Evolutionary conservation across 169 alveolate genomes (phyloP), one percentile per base, ranked within the genome.

Genomic region (Cytauxzoon felis): DNA sequence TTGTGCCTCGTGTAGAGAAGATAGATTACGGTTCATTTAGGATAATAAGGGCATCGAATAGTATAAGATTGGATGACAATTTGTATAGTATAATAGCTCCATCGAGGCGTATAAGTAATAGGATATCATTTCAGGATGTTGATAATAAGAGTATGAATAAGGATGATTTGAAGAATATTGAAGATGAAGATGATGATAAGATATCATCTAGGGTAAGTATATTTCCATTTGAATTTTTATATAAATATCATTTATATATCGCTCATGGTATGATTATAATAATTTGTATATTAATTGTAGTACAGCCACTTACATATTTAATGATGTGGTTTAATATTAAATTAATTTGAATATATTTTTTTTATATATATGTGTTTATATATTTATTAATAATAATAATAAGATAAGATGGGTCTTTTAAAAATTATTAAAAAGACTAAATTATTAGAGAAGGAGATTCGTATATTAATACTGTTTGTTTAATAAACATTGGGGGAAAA

Each of bases 401-500:
- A 13, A 9, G 8, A 40, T 34, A 82, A 62, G 63, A 92, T 93
- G 97, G 97, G 96, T 58, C 92, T 95, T 21, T 72, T 95, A 57
- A 91, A 92, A 81, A 92, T 94, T 45, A 80, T 95, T 33, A 92
- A 92, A 64, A 93, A 92, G 70, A 90, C 95, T 65, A 95, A 95
- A 62, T 94, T 91, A 62, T 90, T 86, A 70, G 97, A 94, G 79
- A 89, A 87, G 63, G 98, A 96, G 83, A 89, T 93, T 50, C 90
- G 98, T 63, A 82, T 95, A n/a, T 83, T 96, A 45, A 92, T 96
- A 40, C 89, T 96, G 76, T 76, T 32, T 21, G 62, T 42, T 50
- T 50, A n/a, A 13, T 24, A 4, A 7, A 30, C 33, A 19, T 21
- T 54, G 23, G 24, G 5, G 0, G 9, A n/a, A 29, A 13, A 38